Evolutionary conservation across 345 rosid species (phyloP).

Genomic region (Gossypium australe): DNA sequence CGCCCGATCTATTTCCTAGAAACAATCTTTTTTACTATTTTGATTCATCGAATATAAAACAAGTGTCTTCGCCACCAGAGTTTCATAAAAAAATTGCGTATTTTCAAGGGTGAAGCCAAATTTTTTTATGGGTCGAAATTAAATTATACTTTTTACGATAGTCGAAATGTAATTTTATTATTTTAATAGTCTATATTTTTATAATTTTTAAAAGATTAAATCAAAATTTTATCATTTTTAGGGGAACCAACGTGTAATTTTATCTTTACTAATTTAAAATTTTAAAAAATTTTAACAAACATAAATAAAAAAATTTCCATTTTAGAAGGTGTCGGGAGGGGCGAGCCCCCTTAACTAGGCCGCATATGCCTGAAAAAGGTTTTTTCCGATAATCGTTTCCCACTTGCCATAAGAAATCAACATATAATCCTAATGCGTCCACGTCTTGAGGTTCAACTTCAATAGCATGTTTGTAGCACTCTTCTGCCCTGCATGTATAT

Average conservation of each 20-base stretch:
- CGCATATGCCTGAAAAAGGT: constrained; percentile 29
- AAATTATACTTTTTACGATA: too few relatives aligned
- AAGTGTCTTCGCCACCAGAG: constrained; percentile 48
- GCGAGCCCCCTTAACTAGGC: too few relatives aligned
- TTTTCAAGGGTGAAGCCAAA: constrained; percentile 15
- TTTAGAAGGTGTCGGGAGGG: too few relatives aligned
- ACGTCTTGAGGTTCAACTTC: not conserved
- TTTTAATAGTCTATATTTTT: too few relatives aligned
- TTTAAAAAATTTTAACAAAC: too few relatives aligned
- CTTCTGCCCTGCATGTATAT: not conserved
- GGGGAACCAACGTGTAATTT: too few relatives aligned
- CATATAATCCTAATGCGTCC: constrained; percentile 45
- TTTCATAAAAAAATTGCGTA: constrained; percentile 75
- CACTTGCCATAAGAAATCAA: constrained; percentile 60
- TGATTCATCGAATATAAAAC: not conserved
- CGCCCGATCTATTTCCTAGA: not conserved
- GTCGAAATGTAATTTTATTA: too few relatives aligned
- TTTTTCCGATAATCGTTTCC: constrained; percentile 55
- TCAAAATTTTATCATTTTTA: too few relatives aligned
- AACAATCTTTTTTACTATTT: not conserved
- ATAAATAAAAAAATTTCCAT: too few relatives aligned
- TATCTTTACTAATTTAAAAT: too few relatives aligned
- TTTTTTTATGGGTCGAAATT: too few relatives aligned
- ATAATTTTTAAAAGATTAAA: too few relatives aligned
- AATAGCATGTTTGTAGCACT: not conserved